Conservation (phyloP, 805 yeast genomes). For the Candida boidinii region DNA sequence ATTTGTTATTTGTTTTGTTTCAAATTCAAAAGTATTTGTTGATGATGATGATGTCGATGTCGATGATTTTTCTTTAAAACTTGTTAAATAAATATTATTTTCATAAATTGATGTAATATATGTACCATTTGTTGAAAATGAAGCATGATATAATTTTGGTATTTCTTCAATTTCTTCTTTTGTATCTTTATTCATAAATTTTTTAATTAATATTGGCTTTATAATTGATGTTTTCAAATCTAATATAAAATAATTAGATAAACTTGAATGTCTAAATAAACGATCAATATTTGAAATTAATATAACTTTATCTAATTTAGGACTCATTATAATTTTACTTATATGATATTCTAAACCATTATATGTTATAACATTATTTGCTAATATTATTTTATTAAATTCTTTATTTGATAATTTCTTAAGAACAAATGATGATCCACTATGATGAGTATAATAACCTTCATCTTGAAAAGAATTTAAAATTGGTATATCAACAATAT, state of each 20-base stretch:
- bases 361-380: conserved; percentile 28
- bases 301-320: conserved; percentile 39
- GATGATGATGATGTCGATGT: neutral
- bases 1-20: conserved; percentile 28
- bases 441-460: conserved; percentile 28
- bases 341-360: conserved; percentile 31
- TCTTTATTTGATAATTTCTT: conserved; percentile 20
- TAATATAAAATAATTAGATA: conserved; percentile 46
- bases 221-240: conserved; percentile 29
- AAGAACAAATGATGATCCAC: conserved; percentile 9
- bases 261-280: conserved; percentile 59
- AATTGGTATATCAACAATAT: conserved; percentile 19
- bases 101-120: conserved; percentile 47
- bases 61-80: too few species aligned
- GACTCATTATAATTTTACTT: conserved; percentile 33
- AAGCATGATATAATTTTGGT: conserved; percentile 42
- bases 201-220: conserved; percentile 22
- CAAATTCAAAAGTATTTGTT: conserved; percentile 4
- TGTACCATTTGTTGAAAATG: conserved; percentile 55
- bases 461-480: conserved; percentile 29
- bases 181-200: conserved; percentile 31
- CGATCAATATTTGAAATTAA: conserved; percentile 39
- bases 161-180: conserved; percentile 13
- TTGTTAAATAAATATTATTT: conserved; percentile 45
- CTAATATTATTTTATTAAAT: conserved; percentile 23